Conservation (phyloP, 2,329 filamentous ascomycete species). For the Calonectria honghensis region DNA sequence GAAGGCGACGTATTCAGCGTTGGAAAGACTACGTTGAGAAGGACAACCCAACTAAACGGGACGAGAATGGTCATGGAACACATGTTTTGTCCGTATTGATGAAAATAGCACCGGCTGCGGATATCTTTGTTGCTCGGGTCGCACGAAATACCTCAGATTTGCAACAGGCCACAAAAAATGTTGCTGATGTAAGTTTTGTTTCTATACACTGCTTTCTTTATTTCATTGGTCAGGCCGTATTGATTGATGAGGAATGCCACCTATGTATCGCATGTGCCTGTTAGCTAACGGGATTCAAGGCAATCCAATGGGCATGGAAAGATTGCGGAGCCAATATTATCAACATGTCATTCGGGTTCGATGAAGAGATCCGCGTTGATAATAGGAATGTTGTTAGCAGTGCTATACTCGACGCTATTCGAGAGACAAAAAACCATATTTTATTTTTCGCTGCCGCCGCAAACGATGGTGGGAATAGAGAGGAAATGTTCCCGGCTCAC, state of each 20-base stretch:
- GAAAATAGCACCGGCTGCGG: constrained; percentile 31
- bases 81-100: constrained; percentile 32
- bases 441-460: constrained; percentile 30
- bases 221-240: neutral
- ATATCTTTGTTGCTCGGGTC: constrained; percentile 30
- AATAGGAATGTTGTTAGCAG: constrained; percentile 17
- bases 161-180: neutral
- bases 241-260: neutral
- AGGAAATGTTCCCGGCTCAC: constrained; percentile 30
- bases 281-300: constrained; percentile 16
- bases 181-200: constrained; percentile 25
- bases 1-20: neutral
- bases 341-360: constrained; percentile 28
- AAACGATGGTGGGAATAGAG: constrained; percentile 28
- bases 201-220: neutral
- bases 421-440: neutral
- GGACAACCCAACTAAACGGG: neutral
- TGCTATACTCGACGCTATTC: constrained; percentile 1
- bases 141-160: constrained; percentile 22
- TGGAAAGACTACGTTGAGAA: constrained; percentile 7
- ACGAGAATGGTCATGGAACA: constrained; percentile 30
- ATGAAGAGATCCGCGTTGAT: constrained; percentile 8
- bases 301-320: constrained; percentile 26
- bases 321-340: constrained; percentile 25
- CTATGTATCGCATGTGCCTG: neutral